These are phyloP conservation scores for Kentomonas sorsogonicus DNA, from an alignment of 208 protist genomes.

Conservation along the genomic window DNA sequence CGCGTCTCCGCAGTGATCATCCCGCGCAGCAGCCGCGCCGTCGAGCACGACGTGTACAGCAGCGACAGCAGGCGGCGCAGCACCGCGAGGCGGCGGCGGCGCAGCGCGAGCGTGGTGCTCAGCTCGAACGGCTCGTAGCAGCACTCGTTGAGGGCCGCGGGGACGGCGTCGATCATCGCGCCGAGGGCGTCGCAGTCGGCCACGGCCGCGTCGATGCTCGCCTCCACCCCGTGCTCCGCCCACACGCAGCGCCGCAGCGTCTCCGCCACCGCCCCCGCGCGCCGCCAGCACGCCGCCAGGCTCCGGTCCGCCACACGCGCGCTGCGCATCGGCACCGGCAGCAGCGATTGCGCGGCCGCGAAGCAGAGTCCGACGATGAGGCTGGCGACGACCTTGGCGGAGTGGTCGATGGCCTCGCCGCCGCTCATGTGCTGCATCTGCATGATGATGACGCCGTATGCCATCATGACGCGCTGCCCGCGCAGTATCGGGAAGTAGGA, in stretches of 20 bases:
- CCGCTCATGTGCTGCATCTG: slow-evolving; percentile 24
- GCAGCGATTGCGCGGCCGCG: slow-evolving; percentile 25
- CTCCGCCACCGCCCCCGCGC: slow-evolving; percentile 23
- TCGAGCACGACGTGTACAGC: slow-evolving; percentile 31
- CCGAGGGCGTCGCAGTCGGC: slow-evolving; percentile 32
- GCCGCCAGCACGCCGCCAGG: slow-evolving; percentile 22
- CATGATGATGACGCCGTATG: slow-evolving; percentile 39
- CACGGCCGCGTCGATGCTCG: slow-evolving; percentile 19
- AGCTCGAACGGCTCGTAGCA: slow-evolving; percentile 40
- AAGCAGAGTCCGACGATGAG: slow-evolving; percentile 33
- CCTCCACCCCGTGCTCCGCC: slow-evolving; percentile 26
- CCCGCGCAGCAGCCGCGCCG: slow-evolving; percentile 17
- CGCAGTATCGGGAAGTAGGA: slow-evolving; percentile 36
- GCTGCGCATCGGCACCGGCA: slow-evolving; percentile 39
- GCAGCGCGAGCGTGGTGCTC: slow-evolving; percentile 35
- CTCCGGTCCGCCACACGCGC: slow-evolving; percentile 19
- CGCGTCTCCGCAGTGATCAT: slow-evolving; percentile 22
- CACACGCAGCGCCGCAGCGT: slow-evolving; percentile 29
- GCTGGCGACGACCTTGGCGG: slow-evolving; percentile 23
- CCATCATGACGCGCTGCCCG: slow-evolving; percentile 23
- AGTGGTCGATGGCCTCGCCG: not conserved
- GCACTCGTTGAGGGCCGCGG: slow-evolving; percentile 24
- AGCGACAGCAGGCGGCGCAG: slow-evolving; percentile 30
- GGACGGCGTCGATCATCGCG: slow-evolving; percentile 16
- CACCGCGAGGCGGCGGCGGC: slow-evolving; percentile 33